Evolutionary conservation across 495 filamentous ascomycete species (phyloP).

Genomic region (Podospora conica): DNA sequence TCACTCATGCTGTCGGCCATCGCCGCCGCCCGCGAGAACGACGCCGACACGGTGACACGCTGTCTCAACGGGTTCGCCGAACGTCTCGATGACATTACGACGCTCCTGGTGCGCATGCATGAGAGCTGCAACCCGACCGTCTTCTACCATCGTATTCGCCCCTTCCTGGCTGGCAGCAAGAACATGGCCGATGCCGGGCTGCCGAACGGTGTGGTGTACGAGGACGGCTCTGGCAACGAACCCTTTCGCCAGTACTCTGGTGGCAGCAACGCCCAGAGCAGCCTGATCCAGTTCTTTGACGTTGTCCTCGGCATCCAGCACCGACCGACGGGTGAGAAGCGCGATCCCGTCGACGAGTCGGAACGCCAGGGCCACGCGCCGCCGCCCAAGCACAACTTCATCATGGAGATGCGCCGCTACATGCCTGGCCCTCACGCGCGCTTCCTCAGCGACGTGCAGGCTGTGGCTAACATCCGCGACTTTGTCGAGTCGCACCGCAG

Average conservation of each 20-base stretch:
- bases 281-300: slow-evolving; percentile 94
- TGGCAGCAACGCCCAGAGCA: slow-evolving; percentile 95
- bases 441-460: slow-evolving; percentile 74
- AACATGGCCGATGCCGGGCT: slow-evolving; percentile 94
- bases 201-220: slow-evolving; percentile 81
- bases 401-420: slow-evolving; percentile 91
- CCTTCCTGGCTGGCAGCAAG: slow-evolving; percentile 91
- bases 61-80: slow-evolving; percentile 76
- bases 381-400: slow-evolving; percentile 75
- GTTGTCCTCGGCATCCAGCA: slow-evolving; percentile 86
- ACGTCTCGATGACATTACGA: slow-evolving; percentile 73
- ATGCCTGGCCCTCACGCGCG: slow-evolving; percentile 92
- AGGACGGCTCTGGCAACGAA: slow-evolving; percentile 65
- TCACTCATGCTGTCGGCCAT: slow-evolving; percentile 86
- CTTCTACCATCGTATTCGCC: slow-evolving; percentile 91
- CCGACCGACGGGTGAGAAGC: slow-evolving; percentile 77
- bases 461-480: slow-evolving; percentile 79
- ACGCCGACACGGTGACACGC: slow-evolving; percentile 63
- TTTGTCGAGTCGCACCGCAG: slow-evolving; percentile 63
- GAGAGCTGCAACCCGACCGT: slow-evolving; percentile 91
- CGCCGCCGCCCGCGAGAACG: slow-evolving; percentile 63
- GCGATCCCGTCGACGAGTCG: slow-evolving; percentile 36
- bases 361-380: slow-evolving; percentile 48
- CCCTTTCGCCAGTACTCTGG: slow-evolving; percentile 79
- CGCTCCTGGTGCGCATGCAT: slow-evolving; percentile 75